phyloP scores from a whole-genome alignment of 306 rosid species.

The Mimosa bimucronata region DNA sequence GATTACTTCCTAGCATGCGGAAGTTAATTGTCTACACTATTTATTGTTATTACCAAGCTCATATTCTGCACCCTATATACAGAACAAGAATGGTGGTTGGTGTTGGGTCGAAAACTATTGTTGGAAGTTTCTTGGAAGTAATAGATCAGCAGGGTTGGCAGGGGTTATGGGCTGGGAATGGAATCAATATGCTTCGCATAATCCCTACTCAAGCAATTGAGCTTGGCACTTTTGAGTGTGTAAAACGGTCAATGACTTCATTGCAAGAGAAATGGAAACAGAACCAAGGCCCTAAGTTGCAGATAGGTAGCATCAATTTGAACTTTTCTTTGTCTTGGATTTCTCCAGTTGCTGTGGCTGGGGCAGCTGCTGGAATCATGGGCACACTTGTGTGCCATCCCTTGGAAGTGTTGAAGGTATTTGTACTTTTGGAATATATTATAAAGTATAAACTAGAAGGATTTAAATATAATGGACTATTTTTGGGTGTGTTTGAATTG shows the following conservation, averaged over 20 bases:
- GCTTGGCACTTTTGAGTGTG: constrained; percentile 81
- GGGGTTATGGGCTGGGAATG: constrained; percentile 97
- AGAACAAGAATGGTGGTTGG: constrained; percentile 99
- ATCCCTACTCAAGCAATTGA: constrained; percentile 95
- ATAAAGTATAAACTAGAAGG: constrained; percentile 1
- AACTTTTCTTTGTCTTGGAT: constrained; percentile 76
- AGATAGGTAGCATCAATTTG: constrained; percentile 68
- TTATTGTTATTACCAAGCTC: constrained; percentile 4
- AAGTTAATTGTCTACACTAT: constrained; percentile 1
- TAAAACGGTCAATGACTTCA: constrained; percentile 74
- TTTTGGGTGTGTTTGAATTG: too few relatives aligned
- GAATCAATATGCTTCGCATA: constrained; percentile 92
- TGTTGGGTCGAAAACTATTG: constrained; percentile 79
- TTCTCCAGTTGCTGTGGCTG: constrained; percentile 92
- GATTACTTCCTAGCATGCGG: constrained; percentile 2
- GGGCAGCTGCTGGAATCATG: constrained; percentile 92
- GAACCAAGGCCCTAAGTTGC: constrained; percentile 56
- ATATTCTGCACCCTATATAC: constrained; percentile 35
- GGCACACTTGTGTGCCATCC: constrained; percentile 93
- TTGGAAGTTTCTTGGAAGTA: constrained; percentile 84
- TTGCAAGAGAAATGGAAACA: constrained; percentile 72
- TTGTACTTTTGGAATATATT: neutral
- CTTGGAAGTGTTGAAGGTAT: constrained; percentile 96
- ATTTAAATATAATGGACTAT: neutral
- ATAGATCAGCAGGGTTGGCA: constrained; percentile 97